These are phyloP conservation scores for Protea cynaroides DNA, from an alignment of 164 flowering plant genomes.

Conservation along the genomic window DNA sequence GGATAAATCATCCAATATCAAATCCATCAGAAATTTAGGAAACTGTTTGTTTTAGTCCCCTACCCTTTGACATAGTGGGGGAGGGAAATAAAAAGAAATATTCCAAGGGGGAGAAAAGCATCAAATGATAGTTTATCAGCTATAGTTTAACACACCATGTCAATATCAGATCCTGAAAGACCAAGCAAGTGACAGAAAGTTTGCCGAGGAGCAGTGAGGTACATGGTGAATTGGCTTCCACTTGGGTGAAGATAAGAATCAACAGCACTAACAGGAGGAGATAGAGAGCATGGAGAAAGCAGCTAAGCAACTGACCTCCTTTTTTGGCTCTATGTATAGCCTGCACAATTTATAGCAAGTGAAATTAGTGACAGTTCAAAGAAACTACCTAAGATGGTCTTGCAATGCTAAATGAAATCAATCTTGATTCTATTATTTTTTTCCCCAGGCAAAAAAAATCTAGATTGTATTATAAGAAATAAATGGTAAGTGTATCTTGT, in stretches of 20 bases:
- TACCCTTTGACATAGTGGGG: neutral
- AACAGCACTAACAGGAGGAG: slow-evolving; percentile 24
- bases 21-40: neutral
- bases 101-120: neutral
- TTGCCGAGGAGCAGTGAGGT: slow-evolving; percentile 85
- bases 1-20: slow-evolving; percentile 15
- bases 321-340: slow-evolving; percentile 64
- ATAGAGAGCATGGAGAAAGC: slow-evolving; percentile 58
- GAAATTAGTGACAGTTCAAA: too few relatives aligned
- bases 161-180: slow-evolving; percentile 49
- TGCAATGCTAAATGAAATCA: too few relatives aligned
- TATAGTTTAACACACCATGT: slow-evolving; percentile 43
- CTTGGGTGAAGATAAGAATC: slow-evolving; percentile 45
- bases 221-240: slow-evolving; percentile 83
- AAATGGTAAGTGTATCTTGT: too few relatives aligned
- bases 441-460: too few relatives aligned
- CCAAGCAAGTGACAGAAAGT: slow-evolving; percentile 81
- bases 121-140: neutral
- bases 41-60: neutral
- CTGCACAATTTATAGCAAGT: slow-evolving; percentile 30
- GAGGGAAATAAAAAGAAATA: neutral
- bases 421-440: too few relatives aligned
- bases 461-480: too few relatives aligned
- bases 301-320: slow-evolving; percentile 78
- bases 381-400: too few relatives aligned